A percentile compares a stretch with the other conserved stretches of the same genome.
These are phyloP conservation scores for Colletotrichum destructivum DNA, from an alignment of 2,329 filamentous ascomycete genomes.

Conservation along the genomic window DNA sequence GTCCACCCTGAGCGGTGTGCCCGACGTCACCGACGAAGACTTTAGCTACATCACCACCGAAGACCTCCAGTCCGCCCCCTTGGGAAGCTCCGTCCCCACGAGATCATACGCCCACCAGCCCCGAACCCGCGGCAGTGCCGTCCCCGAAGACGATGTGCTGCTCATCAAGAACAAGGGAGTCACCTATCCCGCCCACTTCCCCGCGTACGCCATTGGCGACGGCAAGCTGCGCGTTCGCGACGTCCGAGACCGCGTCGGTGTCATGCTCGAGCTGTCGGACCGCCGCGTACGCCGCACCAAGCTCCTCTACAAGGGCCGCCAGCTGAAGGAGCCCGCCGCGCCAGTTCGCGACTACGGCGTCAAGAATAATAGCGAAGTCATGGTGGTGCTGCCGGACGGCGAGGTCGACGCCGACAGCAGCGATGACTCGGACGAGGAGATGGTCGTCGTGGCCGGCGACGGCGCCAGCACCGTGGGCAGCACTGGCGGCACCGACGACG, in stretches of 20 bases:
- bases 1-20: conserved; percentile 62
- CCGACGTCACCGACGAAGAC: conserved; percentile 81
- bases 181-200: conserved; percentile 80
- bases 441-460: conserved; percentile 63
- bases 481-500: conserved; percentile 46
- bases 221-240: conserved; percentile 78
- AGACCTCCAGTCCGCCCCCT: conserved; percentile 69
- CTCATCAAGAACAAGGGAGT: conserved; percentile 78
- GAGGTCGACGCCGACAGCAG: conserved; percentile 56
- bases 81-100: conserved; percentile 53
- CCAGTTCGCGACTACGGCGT: conserved; percentile 74
- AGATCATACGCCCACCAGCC: conserved; percentile 57
- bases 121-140: conserved; percentile 52
- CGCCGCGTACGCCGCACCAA: conserved; percentile 69
- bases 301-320: conserved; percentile 81
- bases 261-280: conserved; percentile 75
- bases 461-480: conserved; percentile 49
- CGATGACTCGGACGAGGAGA: conserved; percentile 59
- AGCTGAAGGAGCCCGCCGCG: conserved; percentile 75
- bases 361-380: conserved; percentile 72
- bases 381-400: conserved; percentile 62
- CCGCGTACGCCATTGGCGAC: conserved; percentile 81
- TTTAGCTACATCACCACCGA: conserved; percentile 88
- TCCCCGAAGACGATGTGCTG: conserved; percentile 77
- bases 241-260: conserved; percentile 76